These are phyloP conservation scores for Ustilago trichophora DNA, from an alignment of 1,284 basidiomycete genomes.

Conservation along the genomic window DNA sequence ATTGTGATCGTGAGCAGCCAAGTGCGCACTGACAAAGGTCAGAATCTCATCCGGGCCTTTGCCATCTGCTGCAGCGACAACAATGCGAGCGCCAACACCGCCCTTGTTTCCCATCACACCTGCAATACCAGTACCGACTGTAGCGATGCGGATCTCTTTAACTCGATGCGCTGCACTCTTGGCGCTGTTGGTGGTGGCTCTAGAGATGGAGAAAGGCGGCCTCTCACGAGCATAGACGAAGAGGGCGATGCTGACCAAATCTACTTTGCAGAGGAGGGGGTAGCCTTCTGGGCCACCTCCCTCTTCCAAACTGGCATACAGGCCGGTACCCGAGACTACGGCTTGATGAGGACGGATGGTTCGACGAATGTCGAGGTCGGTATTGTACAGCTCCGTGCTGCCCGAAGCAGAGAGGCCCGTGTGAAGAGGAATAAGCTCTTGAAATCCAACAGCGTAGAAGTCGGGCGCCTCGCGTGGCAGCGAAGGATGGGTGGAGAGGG, in stretches of 20 bases:
- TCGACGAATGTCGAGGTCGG: conserved; percentile 71
- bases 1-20: conserved; percentile 82
- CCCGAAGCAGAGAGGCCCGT: conserved; percentile 59
- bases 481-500: conserved; percentile 33
- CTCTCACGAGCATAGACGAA: conserved; percentile 81
- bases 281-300: conserved; percentile 64
- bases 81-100: conserved; percentile 86
- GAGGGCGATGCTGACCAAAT: conserved; percentile 61
- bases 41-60: conserved; percentile 44
- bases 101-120: conserved; percentile 90
- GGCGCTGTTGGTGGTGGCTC: conserved; percentile 76
- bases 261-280: conserved; percentile 50
- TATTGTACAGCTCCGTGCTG: conserved; percentile 74
- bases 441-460: conserved; percentile 86
- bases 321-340: conserved; percentile 51
- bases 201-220: conserved; percentile 66
- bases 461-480: conserved; percentile 69
- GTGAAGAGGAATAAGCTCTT: conserved; percentile 82
- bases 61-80: conserved; percentile 69
- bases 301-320: conserved; percentile 58
- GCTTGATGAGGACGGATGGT: conserved; percentile 64
- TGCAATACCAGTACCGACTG: conserved; percentile 64
- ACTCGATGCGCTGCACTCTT: conserved; percentile 70
- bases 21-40: conserved; percentile 91
- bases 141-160: conserved; percentile 59